phyloP scores from a whole-genome alignment of 2,329 filamentous ascomycete species.

The Dothistroma pini region DNA sequence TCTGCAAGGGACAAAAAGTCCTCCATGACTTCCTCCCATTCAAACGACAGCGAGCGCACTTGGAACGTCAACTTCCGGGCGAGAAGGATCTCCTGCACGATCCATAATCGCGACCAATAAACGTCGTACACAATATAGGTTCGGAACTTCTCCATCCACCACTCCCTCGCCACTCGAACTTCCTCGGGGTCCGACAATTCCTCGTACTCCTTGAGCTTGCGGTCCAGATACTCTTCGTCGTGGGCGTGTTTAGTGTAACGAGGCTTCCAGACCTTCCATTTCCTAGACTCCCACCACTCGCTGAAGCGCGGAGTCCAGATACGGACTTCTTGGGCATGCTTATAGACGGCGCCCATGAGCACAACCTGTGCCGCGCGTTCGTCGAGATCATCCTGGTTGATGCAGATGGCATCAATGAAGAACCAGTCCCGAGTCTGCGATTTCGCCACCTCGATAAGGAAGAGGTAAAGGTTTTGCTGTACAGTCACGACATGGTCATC shows the following conservation, averaged over 20 bases:
- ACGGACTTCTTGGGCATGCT: constrained; percentile 11
- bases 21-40: background rate
- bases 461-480: background rate
- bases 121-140: no score
- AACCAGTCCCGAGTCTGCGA: background rate
- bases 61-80: background rate
- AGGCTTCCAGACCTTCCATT: no score
- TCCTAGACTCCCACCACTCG: background rate
- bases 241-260: no score
- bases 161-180: no score
- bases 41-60: background rate
- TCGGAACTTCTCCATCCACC: no score
- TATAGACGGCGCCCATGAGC: constrained; percentile 15
- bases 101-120: constrained; percentile 11
- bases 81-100: constrained; percentile 9
- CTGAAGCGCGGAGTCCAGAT: constrained; percentile 12
- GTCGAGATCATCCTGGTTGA: constrained; percentile 12
- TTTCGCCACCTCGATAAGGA: background rate
- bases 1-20: background rate
- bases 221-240: background rate
- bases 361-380: constrained; percentile 15
- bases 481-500: background rate
- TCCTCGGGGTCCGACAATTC: background rate
- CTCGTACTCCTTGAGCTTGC: background rate
- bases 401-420: constrained; percentile 22